phyloP scores from a whole-genome alignment of 345 rosid genomes.

The Dipteronia dyeriana region DNA sequence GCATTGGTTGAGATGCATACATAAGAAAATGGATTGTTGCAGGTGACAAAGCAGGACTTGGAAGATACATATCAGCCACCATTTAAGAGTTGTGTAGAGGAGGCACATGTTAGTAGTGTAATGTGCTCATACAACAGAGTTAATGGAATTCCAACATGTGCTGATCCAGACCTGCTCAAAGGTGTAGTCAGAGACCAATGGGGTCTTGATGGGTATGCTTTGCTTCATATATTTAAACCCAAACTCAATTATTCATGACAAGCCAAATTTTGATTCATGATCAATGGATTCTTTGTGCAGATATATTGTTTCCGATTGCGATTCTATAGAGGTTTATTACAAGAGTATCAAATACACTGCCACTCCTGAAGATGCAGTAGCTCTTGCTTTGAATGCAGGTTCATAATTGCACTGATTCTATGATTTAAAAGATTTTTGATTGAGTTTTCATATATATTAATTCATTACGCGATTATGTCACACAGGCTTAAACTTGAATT shows the following conservation, averaged over 20 bases:
- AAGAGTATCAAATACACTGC: slow-evolving; percentile 34
- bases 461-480: not conserved
- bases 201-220: slow-evolving; percentile 44
- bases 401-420: not conserved
- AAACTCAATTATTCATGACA: not conserved
- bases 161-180: slow-evolving; percentile 38
- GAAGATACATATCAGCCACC: slow-evolving; percentile 50
- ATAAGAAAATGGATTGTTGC: not conserved
- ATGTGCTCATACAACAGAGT: slow-evolving; percentile 53
- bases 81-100: slow-evolving; percentile 44
- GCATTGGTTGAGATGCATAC: no score
- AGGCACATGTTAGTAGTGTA: slow-evolving; percentile 40
- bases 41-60: slow-evolving; percentile 51
- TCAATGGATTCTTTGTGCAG: slow-evolving; percentile 27
- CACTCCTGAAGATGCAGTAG: slow-evolving; percentile 62
- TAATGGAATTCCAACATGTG: slow-evolving; percentile 45
- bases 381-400: slow-evolving; percentile 52
- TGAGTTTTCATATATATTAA: not conserved
- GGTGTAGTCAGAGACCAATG: slow-evolving; percentile 39
- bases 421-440: no score
- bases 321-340: slow-evolving; percentile 51
- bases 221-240: no score
- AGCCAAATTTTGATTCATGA: not conserved
- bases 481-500: slow-evolving; percentile 55
- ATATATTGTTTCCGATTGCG: slow-evolving; percentile 62